Evolutionary conservation across 331 rosid species (phyloP).

Genomic region (Saraca asoca): DNA sequence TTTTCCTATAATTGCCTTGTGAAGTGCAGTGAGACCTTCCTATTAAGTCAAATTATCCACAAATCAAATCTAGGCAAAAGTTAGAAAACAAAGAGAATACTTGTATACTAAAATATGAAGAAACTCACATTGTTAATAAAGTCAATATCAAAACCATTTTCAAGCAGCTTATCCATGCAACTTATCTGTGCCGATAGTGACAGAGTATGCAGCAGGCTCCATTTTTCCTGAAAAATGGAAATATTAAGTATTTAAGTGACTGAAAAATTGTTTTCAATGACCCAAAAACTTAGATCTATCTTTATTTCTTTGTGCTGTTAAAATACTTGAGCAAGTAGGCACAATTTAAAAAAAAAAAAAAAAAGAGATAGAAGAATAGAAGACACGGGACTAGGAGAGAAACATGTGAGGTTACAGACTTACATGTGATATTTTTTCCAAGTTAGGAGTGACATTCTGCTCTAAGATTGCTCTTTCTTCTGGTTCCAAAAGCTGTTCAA

Average conservation of each 20-base stretch:
- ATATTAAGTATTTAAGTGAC: background rate
- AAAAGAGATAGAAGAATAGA: background rate
- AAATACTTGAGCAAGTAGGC: constrained; percentile 9
- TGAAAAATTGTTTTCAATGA: background rate
- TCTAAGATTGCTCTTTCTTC: constrained; percentile 73
- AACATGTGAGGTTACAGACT: constrained; percentile 31
- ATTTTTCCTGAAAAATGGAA: constrained; percentile 59
- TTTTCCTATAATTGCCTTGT: constrained; percentile 74
- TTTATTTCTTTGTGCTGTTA: background rate
- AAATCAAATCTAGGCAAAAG: constrained; percentile 23
- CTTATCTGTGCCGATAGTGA: constrained; percentile 67
- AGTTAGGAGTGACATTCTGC: constrained; percentile 59
- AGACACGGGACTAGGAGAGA: constrained; percentile 18
- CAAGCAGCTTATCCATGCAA: constrained; percentile 72
- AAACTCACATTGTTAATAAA: constrained; percentile 52
- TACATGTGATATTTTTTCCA: constrained; percentile 76
- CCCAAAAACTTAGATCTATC: background rate
- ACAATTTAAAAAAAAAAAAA: background rate
- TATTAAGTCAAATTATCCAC: constrained; percentile 45
- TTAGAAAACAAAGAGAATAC: constrained; percentile 6
- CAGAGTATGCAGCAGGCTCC: constrained; percentile 79
- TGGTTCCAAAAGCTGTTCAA: constrained; percentile 80
- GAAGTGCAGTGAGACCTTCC: constrained; percentile 93
- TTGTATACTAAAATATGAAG: constrained; percentile 4
- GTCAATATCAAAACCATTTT: constrained; percentile 67